Conservation (phyloP, 1,139 yeast genomes). For the Kurtzmaniella natalensis region DNA sequence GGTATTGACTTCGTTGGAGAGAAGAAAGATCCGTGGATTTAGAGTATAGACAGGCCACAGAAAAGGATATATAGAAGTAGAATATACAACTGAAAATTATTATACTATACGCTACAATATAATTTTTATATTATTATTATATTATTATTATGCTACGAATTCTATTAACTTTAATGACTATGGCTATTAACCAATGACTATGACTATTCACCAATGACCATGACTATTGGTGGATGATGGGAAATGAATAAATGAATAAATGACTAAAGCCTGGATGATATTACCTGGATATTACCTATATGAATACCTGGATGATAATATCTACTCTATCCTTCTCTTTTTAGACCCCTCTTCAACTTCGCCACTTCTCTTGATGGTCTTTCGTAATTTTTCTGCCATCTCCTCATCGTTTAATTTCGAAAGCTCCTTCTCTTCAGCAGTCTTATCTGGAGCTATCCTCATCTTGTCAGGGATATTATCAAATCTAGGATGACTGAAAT, state of each 20-base stretch:
- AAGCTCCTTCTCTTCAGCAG: constrained; percentile 1
- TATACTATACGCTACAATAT: too few relatives aligned
- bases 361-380: constrained; percentile 7
- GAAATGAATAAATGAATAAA: too few relatives aligned
- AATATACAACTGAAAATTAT: too few relatives aligned
- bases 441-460: constrained; percentile 46
- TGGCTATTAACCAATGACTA: too few relatives aligned
- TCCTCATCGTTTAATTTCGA: neutral
- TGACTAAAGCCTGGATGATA: too few relatives aligned
- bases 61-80: neutral
- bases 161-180: too few relatives aligned
- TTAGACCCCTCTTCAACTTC: constrained; percentile 1
- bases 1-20: constrained; percentile 76
- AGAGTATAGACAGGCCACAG: constrained; percentile 17
- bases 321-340: neutral
- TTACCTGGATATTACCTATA: too few relatives aligned
- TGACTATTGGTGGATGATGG: too few relatives aligned
- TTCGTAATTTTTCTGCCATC: neutral
- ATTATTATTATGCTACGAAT: too few relatives aligned
- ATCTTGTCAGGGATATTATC: constrained; percentile 44
- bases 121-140: too few relatives aligned
- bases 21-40: constrained; percentile 53
- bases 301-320: too few relatives aligned
- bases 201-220: too few relatives aligned
- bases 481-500: constrained; percentile 55